These are phyloP conservation scores for Chaetomiaceae sp. DNA, from an alignment of 2,329 filamentous ascomycete genomes.

Conservation along the genomic window DNA sequence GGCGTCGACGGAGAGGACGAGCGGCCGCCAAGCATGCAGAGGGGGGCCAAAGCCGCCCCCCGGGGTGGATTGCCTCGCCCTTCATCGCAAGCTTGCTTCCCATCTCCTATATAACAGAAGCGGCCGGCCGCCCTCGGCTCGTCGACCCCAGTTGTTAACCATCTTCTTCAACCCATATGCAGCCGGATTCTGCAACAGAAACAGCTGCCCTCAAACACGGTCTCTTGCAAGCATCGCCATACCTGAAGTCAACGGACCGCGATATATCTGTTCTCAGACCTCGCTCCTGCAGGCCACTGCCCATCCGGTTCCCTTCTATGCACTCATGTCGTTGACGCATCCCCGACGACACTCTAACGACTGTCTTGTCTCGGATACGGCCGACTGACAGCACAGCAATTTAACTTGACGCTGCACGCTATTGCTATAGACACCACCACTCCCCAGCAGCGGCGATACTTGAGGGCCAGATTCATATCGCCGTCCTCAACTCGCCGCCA, in stretches of 20 bases:
- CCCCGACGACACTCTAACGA: conserved; percentile 24
- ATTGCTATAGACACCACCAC: conserved; percentile 17
- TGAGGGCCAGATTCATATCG: not conserved
- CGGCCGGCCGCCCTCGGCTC: conserved; percentile 16
- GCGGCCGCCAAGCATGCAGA: conserved; percentile 9
- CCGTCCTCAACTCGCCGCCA: conserved; percentile 5
- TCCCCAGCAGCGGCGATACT: conserved; percentile 9
- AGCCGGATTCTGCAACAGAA: conserved; percentile 12
- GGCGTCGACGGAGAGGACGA: not conserved
- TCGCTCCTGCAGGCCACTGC: conserved; percentile 4
- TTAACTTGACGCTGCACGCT: conserved; percentile 10
- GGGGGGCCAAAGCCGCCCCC: not conserved
- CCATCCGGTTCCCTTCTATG: conserved; percentile 19
- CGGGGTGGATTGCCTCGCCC: not conserved
- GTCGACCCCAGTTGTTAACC: conserved; percentile 14
- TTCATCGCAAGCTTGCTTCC: not conserved
- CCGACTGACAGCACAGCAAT: conserved; percentile 31
- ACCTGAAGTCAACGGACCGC: not conserved
- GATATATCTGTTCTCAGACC: conserved; percentile 19
- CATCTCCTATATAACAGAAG: conserved; percentile 14
- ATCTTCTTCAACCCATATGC: conserved; percentile 6
- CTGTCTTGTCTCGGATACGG: conserved; percentile 33
- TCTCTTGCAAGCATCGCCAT: conserved; percentile 14
- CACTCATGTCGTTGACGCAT: conserved; percentile 33
- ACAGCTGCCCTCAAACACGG: conserved; percentile 23